phyloP scores from a whole-genome alignment of 352 stramenopile genomes.

The Globisporangium mamillatum region DNA sequence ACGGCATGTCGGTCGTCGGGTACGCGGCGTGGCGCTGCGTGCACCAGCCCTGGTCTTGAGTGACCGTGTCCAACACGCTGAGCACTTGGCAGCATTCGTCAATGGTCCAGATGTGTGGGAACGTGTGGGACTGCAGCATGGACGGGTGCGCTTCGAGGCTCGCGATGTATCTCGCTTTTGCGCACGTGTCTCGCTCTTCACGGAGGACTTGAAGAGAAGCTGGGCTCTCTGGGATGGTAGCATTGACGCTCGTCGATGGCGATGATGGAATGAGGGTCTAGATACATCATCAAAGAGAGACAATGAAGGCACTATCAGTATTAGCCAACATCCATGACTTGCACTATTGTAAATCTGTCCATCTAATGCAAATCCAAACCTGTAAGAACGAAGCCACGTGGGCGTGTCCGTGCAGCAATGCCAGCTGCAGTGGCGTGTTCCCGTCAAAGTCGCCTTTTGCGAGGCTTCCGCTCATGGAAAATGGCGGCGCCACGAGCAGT shows the following conservation, averaged over 20 bases:
- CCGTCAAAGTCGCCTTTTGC: slow-evolving; percentile 54
- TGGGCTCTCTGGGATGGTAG: neutral
- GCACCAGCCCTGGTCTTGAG: slow-evolving; percentile 54
- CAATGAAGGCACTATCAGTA: slow-evolving; percentile 1
- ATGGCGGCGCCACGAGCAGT: slow-evolving; percentile 36
- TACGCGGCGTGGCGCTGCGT: slow-evolving; percentile 78
- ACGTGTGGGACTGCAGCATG: slow-evolving; percentile 43
- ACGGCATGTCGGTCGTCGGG: slow-evolving; percentile 82
- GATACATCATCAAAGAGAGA: neutral
- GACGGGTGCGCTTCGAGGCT: slow-evolving; percentile 45
- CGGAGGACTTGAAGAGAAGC: slow-evolving; percentile 23
- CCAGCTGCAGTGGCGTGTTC: slow-evolving; percentile 46
- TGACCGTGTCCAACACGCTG: slow-evolving; percentile 35
- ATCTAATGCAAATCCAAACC: slow-evolving; percentile 12
- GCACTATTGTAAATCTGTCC: neutral
- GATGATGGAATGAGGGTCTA: neutral
- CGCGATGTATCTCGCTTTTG: slow-evolving; percentile 44
- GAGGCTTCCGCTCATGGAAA: slow-evolving; percentile 25
- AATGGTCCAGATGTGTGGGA: slow-evolving; percentile 44
- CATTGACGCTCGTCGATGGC: neutral
- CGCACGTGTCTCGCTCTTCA: slow-evolving; percentile 35
- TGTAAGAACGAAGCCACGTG: slow-evolving; percentile 38
- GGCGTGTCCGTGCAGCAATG: slow-evolving; percentile 39
- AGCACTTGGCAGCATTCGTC: slow-evolving; percentile 50
- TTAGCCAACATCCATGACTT: neutral